Base-by-base conservation (phyloP, 139 green algal species). In the Chlamydomonas sphaeroides region DNA sequence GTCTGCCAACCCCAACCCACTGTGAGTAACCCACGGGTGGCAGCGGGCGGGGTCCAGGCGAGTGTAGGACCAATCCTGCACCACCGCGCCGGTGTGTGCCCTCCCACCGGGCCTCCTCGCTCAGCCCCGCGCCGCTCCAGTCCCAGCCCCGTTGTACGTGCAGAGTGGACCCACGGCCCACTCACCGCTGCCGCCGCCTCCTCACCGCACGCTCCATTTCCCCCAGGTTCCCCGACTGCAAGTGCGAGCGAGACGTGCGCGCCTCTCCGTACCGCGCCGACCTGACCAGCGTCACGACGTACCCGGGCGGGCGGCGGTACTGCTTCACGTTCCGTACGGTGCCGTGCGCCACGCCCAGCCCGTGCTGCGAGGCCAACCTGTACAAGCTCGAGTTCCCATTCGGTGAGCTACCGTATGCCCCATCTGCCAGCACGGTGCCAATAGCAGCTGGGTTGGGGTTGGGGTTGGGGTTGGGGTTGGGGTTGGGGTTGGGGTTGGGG, bases 371-470 rank as follows among this genome's bases (percentile, higher is more conserved):
- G 42, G 63, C 49, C 41, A 75, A 75, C 35, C 69, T 84, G 4
- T 84, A 84, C 77, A 84, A 84, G 32, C 28, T 84, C 25, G 77
- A 84, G 77, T 59, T 84, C 10, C 77, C 77, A 0, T 84, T 84
- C 25, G 28, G 75, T 82, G 45, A 70, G 74, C 69, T 53, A n/a
- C n/a, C n/a, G n/a, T n/a, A n/a, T 65, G 42, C 2, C 21, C 36
- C 45, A 62, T 14, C 10, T 14, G 45, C 45, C 11, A 14, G 45
- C 45, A n/a, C 36, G 38, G 15, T 51, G 65, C 41, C 4, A 26
- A 20, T 6, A 33, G 28, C 17, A 33, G 5, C 15, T 20, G 28
- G 26, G 63, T 30, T 38, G 63, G 10, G 8, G n/a, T 36, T 70
- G 65, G n/a, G 65, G 33, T 21, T 70, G 65, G 3, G 4, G 32